phyloP scores from a whole-genome alignment of 2,329 filamentous ascomycete species.

The Ceratocystis destructans region DNA sequence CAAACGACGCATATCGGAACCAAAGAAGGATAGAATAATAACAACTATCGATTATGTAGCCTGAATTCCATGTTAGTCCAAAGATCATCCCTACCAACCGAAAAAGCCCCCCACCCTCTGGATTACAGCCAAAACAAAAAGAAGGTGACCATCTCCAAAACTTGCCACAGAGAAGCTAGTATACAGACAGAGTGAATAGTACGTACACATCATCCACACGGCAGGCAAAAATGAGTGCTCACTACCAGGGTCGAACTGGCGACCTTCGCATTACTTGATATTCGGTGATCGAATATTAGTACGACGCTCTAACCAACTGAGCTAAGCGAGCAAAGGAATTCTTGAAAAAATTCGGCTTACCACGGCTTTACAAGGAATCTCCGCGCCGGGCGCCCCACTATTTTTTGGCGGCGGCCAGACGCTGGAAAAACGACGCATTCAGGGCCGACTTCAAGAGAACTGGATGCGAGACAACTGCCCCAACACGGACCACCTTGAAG shows the following conservation, averaged over 20 bases:
- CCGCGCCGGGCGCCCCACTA: neutral
- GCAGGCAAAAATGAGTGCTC: slow-evolving; percentile 9
- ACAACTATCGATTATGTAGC: neutral
- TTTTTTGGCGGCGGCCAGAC: too few relatives aligned
- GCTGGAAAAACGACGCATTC: too few relatives aligned
- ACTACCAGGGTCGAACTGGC: slow-evolving; percentile 19
- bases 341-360: neutral
- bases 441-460: too few relatives aligned
- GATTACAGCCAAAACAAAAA: neutral
- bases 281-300: slow-evolving; percentile 9
- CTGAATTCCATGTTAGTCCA: neutral
- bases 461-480: too few relatives aligned
- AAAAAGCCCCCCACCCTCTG: neutral
- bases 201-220: too few relatives aligned
- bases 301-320: slow-evolving; percentile 18
- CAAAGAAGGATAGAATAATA: too few relatives aligned
- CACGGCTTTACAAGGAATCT: neutral
- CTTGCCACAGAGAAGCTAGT: neutral
- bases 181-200: neutral
- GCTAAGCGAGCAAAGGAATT: slow-evolving; percentile 13
- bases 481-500: too few relatives aligned
- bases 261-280: slow-evolving; percentile 14
- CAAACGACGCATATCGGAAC: too few relatives aligned
- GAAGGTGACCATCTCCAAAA: neutral
- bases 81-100: neutral